phyloP scores from a whole-genome alignment of 345 rosid genomes.

The Clausena lansium region DNA sequence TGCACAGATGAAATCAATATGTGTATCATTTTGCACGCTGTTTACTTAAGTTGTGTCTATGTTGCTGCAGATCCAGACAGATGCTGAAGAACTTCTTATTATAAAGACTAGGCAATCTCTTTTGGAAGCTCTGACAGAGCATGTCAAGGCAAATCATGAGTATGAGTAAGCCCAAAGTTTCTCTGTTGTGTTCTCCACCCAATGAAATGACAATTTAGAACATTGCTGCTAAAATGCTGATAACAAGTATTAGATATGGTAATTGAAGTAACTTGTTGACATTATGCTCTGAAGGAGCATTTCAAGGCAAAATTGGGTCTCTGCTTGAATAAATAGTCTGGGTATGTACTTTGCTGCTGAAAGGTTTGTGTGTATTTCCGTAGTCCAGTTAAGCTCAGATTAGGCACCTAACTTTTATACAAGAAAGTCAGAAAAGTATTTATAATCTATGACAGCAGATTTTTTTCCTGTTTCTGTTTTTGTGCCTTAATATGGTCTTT shows the following conservation, averaged over 20 bases:
- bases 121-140: constrained; percentile 72
- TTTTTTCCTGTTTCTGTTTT: no score
- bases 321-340: neutral
- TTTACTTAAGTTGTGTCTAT: neutral
- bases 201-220: neutral
- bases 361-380: neutral
- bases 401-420: no score
- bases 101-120: constrained; percentile 91
- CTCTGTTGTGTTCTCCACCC: neutral
- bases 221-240: neutral
- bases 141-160: constrained; percentile 89
- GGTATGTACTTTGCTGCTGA: neutral
- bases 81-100: constrained; percentile 81
- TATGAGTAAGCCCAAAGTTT: constrained; percentile 67
- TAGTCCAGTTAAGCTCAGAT: no score
- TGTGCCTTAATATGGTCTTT: neutral
- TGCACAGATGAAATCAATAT: neutral
- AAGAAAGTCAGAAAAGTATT: neutral
- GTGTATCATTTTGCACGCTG: neutral
- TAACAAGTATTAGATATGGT: neutral
- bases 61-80: constrained; percentile 66
- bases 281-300: neutral
- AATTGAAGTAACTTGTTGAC: neutral
- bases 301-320: neutral
- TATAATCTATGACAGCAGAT: neutral